Evolutionary conservation across 345 rosid species (phyloP).

Genomic region (Acer negundo): DNA sequence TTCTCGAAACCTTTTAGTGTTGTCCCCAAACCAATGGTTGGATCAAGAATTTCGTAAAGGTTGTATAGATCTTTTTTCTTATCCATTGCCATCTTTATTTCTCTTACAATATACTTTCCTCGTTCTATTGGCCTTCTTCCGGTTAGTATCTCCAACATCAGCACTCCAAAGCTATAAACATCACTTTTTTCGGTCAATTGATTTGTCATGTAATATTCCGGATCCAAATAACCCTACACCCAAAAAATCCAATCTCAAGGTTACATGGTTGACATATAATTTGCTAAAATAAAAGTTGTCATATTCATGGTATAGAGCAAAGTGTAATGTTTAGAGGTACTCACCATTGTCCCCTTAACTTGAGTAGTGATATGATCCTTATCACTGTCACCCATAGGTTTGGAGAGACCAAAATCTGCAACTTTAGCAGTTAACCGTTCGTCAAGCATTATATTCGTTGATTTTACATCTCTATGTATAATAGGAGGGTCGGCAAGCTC

Average conservation of each 20-base stretch:
- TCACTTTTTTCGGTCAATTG: slow-evolving; percentile 2
- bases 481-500: too few relatives aligned
- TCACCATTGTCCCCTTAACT: slow-evolving; percentile 58
- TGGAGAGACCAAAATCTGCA: slow-evolving; percentile 38
- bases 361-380: slow-evolving; percentile 44
- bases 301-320: too few relatives aligned
- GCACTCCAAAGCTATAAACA: not conserved
- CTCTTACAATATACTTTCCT: not conserved
- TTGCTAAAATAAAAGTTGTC: too few relatives aligned
- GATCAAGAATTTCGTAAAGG: not conserved
- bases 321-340: not conserved
- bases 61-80: not conserved
- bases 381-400: slow-evolving; percentile 32
- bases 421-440: too few relatives aligned
- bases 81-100: not conserved
- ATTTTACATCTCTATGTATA: too few relatives aligned
- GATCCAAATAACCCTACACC: not conserved
- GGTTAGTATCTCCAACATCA: not conserved
- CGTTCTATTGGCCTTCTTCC: not conserved
- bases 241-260: not conserved
- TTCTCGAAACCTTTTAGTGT: slow-evolving; percentile 51
- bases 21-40: slow-evolving; percentile 37
- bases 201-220: not conserved
- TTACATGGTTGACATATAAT: too few relatives aligned
- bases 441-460: too few relatives aligned